These are phyloP conservation scores for Penicillium sp. DNA, from an alignment of 2,329 filamentous ascomycete genomes.

Conservation along the genomic window DNA sequence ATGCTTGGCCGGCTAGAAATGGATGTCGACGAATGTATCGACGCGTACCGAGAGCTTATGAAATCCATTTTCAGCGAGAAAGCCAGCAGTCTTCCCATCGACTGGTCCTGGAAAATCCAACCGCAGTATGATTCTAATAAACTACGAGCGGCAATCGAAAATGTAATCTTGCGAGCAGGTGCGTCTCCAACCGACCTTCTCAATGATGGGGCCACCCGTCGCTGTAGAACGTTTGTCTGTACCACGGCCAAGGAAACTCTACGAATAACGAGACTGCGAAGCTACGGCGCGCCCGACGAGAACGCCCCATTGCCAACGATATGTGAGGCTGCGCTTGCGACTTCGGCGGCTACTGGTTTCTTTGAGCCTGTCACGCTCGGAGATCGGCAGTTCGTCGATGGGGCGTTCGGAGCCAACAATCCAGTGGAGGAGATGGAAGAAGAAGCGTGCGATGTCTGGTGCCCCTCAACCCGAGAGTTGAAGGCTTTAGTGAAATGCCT, in stretches of 20 bases:
- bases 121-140: conserved; percentile 15
- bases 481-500: conserved; percentile 23
- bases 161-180: conserved; percentile 12
- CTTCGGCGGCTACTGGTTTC: conserved; percentile 50
- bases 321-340: conserved; percentile 55
- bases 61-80: conserved; percentile 29
- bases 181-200: conserved; percentile 5
- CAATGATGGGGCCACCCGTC: conserved; percentile 8
- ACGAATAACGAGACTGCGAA: conserved; percentile 13
- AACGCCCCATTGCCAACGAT: conserved; percentile 33
- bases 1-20: conserved; percentile 43
- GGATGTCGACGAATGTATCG: conserved; percentile 36
- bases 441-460: conserved; percentile 29
- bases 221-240: conserved; percentile 15
- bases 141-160: conserved; percentile 12
- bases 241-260: conserved; percentile 19
- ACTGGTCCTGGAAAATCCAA: conserved; percentile 13
- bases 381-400: conserved; percentile 33
- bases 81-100: conserved; percentile 4
- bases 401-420: conserved; percentile 38
- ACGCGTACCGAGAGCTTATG: conserved; percentile 31
- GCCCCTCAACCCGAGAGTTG: conserved; percentile 5
- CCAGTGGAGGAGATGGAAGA: conserved; percentile 34
- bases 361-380: conserved; percentile 23
- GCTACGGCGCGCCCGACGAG: conserved; percentile 10